A percentile compares a stretch with the other conserved stretches of the same genome.
Conservation (phyloP, 2,329 filamentous ascomycete genomes). For the Gnomoniopsis smithogilvyi region DNA sequence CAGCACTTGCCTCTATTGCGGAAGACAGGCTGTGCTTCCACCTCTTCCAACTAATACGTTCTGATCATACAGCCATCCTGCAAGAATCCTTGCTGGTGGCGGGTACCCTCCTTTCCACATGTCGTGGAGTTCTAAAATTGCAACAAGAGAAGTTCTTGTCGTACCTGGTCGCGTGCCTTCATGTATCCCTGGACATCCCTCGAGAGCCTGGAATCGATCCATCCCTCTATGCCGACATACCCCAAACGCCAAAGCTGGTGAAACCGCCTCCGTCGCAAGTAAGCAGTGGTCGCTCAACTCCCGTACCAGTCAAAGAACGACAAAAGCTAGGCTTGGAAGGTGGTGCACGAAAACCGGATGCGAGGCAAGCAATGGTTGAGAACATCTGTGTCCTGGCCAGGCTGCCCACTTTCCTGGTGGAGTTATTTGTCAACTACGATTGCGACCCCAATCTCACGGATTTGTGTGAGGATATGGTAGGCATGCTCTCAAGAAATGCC, state of each 20-base stretch:
- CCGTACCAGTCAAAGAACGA: conserved; percentile 86
- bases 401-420: conserved; percentile 91
- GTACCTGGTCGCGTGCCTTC: conserved; percentile 89
- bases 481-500: conserved; percentile 86
- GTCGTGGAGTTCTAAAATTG: conserved; percentile 83
- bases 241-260: conserved; percentile 82
- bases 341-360: conserved; percentile 87
- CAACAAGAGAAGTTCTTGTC: conserved; percentile 96
- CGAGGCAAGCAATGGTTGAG: conserved; percentile 97
- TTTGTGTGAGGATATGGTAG: conserved; percentile 92
- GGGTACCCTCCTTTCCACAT: conserved; percentile 86
- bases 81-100: conserved; percentile 91
- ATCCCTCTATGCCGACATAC: conserved; percentile 86
- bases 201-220: conserved; percentile 87
- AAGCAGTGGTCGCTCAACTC: conserved; percentile 80
- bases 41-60: conserved; percentile 92
- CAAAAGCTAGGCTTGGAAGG: conserved; percentile 92
- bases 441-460: conserved; percentile 90
- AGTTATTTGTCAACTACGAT: conserved; percentile 97
- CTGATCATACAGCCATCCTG: conserved; percentile 92
- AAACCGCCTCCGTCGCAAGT: conserved; percentile 72
- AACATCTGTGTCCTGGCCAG: conserved; percentile 87
- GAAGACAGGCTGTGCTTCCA: conserved; percentile 92
- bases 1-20: conserved; percentile 79
- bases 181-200: conserved; percentile 92